These are phyloP conservation scores for Fusarium sp. DNA, from an alignment of 2,329 filamentous ascomycete species.

Conservation along the genomic window DNA sequence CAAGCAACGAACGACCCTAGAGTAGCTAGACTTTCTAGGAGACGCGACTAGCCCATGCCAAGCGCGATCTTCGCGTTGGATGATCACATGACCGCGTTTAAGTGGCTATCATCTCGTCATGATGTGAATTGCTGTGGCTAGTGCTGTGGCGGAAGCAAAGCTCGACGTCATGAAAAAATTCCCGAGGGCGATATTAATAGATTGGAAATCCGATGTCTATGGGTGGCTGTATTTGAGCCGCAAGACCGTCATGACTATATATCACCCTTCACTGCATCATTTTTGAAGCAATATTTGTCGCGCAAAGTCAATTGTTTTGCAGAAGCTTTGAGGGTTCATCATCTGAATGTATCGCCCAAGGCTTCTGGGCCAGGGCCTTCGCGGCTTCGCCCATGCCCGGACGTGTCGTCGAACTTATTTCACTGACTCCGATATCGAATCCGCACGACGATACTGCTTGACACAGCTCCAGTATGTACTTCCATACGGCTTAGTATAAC, in stretches of 20 bases:
- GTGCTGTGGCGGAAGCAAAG: slow-evolving; percentile 20
- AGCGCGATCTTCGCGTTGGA: slow-evolving; percentile 53
- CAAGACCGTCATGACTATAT: slow-evolving; percentile 24
- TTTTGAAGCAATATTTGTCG: slow-evolving; percentile 5
- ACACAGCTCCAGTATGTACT: slow-evolving; percentile 62
- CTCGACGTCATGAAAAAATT: slow-evolving; percentile 47
- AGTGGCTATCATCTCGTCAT: slow-evolving; percentile 10
- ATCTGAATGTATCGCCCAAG: slow-evolving; percentile 55
- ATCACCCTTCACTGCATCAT: slow-evolving; percentile 12
- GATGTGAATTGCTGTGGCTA: slow-evolving; percentile 29
- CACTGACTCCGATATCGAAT: slow-evolving; percentile 63
- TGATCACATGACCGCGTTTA: slow-evolving; percentile 55
- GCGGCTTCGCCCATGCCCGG: slow-evolving; percentile 48
- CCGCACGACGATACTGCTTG: slow-evolving; percentile 65
- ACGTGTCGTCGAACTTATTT: slow-evolving; percentile 55
- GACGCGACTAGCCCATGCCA: slow-evolving; percentile 51
- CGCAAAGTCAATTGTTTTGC: background rate
- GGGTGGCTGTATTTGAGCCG: slow-evolving; percentile 39
- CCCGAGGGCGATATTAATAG: slow-evolving; percentile 6
- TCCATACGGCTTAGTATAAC: accelerated
- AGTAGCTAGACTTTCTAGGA: slow-evolving; percentile 39
- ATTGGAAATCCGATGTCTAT: slow-evolving; percentile 43
- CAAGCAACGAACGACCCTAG: slow-evolving; percentile 9
- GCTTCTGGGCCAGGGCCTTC: slow-evolving; percentile 53
- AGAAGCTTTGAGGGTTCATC: background rate